Evolutionary conservation across 1,139 yeast species (phyloP).

Genomic region (Magnusiomyces suaveolens): DNA sequence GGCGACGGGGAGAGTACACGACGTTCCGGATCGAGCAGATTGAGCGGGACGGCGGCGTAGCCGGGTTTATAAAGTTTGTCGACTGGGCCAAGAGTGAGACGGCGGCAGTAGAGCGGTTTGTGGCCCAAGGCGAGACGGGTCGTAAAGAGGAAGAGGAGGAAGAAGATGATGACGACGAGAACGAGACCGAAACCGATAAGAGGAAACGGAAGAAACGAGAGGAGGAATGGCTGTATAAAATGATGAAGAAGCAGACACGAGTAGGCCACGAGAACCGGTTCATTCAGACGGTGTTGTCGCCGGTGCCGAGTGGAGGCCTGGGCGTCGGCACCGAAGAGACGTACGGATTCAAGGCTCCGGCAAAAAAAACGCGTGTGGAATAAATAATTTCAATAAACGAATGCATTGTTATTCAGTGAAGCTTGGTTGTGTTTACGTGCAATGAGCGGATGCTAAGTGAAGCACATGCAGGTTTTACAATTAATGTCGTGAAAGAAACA

Average conservation of each 20-base stretch:
- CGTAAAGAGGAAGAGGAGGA: slow-evolving; percentile 17
- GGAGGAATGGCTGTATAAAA: slow-evolving; percentile 30
- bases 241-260: slow-evolving; percentile 31
- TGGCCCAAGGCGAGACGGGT: slow-evolving; percentile 18
- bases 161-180: neutral
- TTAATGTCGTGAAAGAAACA: too few species aligned
- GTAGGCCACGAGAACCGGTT: slow-evolving; percentile 32
- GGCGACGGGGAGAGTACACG: neutral
- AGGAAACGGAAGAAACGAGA: neutral
- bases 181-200: neutral
- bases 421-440: too few species aligned
- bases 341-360: neutral
- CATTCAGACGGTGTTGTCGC: slow-evolving; percentile 28
- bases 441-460: too few species aligned
- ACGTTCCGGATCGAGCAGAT: slow-evolving; percentile 27
- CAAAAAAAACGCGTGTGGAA: too few species aligned
- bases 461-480: too few species aligned
- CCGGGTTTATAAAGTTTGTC: slow-evolving; percentile 34
- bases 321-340: neutral
- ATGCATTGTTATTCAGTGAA: too few species aligned
- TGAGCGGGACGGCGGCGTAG: slow-evolving; percentile 27
- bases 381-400: too few species aligned
- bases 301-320: neutral
- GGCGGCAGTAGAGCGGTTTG: slow-evolving; percentile 35
- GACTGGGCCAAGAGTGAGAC: slow-evolving; percentile 42